A percentile compares a stretch with the other conserved stretches of the same genome.
phyloP scores from a whole-genome alignment of 192 early-diverging fungal genomes.

The Diversispora eburnea region DNA sequence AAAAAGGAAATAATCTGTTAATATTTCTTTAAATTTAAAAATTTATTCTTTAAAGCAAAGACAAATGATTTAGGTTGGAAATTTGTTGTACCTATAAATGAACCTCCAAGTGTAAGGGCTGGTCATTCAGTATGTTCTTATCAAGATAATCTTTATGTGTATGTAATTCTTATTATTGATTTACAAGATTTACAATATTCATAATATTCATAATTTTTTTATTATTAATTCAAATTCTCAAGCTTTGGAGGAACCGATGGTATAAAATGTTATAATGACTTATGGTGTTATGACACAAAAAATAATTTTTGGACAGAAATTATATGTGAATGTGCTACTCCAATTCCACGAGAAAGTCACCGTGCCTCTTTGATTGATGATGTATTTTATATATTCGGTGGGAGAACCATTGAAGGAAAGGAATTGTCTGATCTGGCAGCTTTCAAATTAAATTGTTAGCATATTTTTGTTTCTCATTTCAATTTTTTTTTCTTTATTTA shows the following conservation, averaged over 20 bases:
- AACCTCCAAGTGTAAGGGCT: conserved; percentile 5
- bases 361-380: conserved; percentile 40
- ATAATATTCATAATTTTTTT: neutral
- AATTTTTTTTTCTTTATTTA: neutral
- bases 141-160: conserved; percentile 28
- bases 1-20: neutral
- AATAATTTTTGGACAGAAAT: conserved; percentile 43
- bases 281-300: conserved; percentile 50
- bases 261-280: conserved; percentile 51
- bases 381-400: conserved; percentile 56
- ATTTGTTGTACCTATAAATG: conserved; percentile 12
- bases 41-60: conserved; percentile 3
- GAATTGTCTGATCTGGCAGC: conserved; percentile 48
- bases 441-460: conserved; percentile 47
- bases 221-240: neutral
- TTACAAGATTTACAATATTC: neutral
- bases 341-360: conserved; percentile 41
- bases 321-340: conserved; percentile 42
- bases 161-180: neutral
- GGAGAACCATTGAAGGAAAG: conserved; percentile 40
- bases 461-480: neutral
- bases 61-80: conserved; percentile 19
- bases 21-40: neutral
- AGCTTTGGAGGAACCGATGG: conserved; percentile 57
- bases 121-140: conserved; percentile 20